Percentiles rank a stretch among this genome's conserved stretches.
Evolutionary conservation across 441 rosid species (phyloP).

Genomic region (Adansonia grandidieri): DNA sequence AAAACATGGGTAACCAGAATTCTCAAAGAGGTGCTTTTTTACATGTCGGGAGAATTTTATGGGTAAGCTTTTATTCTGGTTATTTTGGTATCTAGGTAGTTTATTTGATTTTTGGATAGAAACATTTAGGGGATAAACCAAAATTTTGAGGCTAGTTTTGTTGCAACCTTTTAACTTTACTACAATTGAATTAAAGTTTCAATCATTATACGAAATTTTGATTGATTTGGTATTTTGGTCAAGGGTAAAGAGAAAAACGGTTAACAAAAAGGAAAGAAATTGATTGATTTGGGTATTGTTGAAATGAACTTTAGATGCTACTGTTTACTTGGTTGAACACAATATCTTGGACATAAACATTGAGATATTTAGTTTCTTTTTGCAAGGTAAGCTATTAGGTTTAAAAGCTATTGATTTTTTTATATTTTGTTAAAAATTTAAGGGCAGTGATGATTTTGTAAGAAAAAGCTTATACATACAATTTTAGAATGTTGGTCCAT

Average conservation of each 20-base stretch:
- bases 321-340: background rate
- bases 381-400: background rate
- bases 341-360: background rate
- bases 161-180: background rate
- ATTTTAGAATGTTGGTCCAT: background rate
- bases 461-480: background rate
- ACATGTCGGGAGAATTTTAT: background rate
- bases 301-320: background rate
- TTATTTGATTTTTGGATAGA: background rate
- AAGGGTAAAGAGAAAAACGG: background rate
- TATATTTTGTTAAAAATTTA: background rate
- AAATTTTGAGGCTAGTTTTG: background rate
- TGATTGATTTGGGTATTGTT: conserved; percentile 9
- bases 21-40: background rate
- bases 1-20: no score
- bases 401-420: background rate
- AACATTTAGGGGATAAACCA: background rate
- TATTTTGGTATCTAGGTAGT: background rate
- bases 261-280: background rate
- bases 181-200: background rate
- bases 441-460: background rate
- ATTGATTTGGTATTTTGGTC: background rate
- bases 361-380: background rate
- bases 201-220: background rate
- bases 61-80: background rate